Conservation (phyloP, 306 rosid genomes). For the Vigna reflexopilosa region DNA sequence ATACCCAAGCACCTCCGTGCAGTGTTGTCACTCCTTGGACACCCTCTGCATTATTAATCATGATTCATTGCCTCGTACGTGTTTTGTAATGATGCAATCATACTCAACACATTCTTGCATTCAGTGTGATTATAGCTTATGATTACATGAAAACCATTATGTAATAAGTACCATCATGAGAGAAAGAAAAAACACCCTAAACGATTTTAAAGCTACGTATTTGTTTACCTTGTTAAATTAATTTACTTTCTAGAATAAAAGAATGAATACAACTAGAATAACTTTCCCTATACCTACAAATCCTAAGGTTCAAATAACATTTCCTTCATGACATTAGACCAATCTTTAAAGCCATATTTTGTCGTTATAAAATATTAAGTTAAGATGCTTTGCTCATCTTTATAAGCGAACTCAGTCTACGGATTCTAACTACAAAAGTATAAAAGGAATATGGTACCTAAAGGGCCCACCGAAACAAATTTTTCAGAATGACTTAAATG, state of each 20-base stretch:
- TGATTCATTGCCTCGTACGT: conserved; percentile 75
- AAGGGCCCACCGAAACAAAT: conserved; percentile 32
- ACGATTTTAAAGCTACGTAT: not conserved
- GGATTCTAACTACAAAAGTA: conserved; percentile 13
- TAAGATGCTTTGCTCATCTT: conserved; percentile 12
- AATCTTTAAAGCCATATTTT: conserved; percentile 22
- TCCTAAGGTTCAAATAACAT: conserved; percentile 2
- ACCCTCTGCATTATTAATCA: conserved; percentile 86
- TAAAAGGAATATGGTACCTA: conserved; percentile 15
- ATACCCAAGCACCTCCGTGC: conserved; percentile 80
- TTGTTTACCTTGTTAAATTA: not conserved
- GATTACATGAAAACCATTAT: conserved; percentile 7
- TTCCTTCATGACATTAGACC: conserved; percentile 1
- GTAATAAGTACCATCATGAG: not conserved
- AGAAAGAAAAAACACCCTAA: not conserved
- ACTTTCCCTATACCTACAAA: not conserved
- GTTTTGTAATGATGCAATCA: conserved; percentile 51
- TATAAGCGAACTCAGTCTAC: not conserved
- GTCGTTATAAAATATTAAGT: conserved; percentile 19
- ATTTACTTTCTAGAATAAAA: not conserved
- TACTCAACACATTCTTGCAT: conserved; percentile 47
- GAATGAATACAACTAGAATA: not conserved
- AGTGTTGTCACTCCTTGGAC: conserved; percentile 76
- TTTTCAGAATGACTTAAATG: conserved; percentile 9
- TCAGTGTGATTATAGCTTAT: conserved; percentile 13